Conservation (phyloP, 2,329 filamentous ascomycete species). For the Nothomitra cinnamomea region DNA sequence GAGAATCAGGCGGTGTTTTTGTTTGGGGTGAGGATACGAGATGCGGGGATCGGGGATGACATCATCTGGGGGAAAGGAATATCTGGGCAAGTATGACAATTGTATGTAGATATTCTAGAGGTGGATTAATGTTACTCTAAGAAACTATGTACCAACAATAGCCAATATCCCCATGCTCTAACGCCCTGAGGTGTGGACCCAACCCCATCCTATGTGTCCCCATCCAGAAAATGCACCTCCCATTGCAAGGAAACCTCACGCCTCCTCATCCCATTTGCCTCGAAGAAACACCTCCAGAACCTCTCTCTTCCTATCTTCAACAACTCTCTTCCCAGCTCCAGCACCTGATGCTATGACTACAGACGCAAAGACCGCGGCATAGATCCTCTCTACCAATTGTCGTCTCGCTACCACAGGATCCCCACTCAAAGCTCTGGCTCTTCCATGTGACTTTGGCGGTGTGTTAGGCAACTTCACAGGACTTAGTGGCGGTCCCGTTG, state of each 20-base stretch:
- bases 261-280: conserved; percentile 12
- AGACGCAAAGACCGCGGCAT: conserved; percentile 47
- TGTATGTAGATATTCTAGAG: too few species aligned
- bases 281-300: conserved; percentile 46
- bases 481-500: conserved; percentile 6
- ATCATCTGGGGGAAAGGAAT: too few species aligned
- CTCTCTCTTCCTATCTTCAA: conserved; percentile 26
- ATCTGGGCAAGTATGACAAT: too few species aligned
- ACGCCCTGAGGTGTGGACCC: too few species aligned
- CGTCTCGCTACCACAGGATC: conserved; percentile 36
- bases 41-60: too few species aligned
- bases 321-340: conserved; percentile 12
- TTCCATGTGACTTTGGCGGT: conserved; percentile 13
- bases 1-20: too few species aligned
- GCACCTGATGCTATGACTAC: conserved; percentile 40
- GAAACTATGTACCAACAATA: too few species aligned
- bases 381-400: conserved; percentile 39
- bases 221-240: not conserved
- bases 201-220: too few species aligned
- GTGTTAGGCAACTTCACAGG: conserved; percentile 6
- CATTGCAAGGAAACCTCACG: not conserved
- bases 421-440: conserved; percentile 17
- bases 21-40: too few species aligned
- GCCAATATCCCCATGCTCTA: too few species aligned
- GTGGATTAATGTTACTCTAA: too few species aligned